These are phyloP conservation scores for Schizonepeta tenuifolia DNA, from an alignment of 257 asterid species.

Conservation along the genomic window DNA sequence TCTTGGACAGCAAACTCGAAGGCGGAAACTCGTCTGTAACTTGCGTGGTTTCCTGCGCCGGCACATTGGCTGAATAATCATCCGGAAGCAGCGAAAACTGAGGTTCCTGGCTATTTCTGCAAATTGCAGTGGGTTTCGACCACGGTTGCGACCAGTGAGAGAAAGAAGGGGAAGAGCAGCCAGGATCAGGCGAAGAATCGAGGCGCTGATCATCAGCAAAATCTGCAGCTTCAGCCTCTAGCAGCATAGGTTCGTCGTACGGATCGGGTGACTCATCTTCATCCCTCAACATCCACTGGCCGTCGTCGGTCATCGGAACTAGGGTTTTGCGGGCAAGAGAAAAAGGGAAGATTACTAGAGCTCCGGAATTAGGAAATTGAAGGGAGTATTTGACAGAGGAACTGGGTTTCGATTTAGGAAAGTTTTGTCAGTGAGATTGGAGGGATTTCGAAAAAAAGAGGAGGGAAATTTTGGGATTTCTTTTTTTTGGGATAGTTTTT, in stretches of 20 bases:
- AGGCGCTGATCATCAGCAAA: slow-evolving; percentile 10
- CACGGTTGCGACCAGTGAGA: slow-evolving; percentile 41
- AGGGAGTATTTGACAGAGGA: slow-evolving; percentile 10
- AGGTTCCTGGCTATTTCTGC: slow-evolving; percentile 4
- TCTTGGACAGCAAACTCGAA: slow-evolving; percentile 1
- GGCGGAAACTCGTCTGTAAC: slow-evolving; percentile 12
- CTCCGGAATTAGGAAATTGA: slow-evolving; percentile 38
- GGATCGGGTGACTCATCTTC: slow-evolving; percentile 23
- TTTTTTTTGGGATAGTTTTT: slow-evolving; percentile 4
- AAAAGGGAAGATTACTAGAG: slow-evolving; percentile 13
- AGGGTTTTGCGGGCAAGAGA: slow-evolving; percentile 27
- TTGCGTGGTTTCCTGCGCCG: slow-evolving; percentile 17
- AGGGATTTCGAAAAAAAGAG: slow-evolving; percentile 35
- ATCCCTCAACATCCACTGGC: slow-evolving; percentile 29
- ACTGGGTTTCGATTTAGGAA: neutral
- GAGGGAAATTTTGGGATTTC: slow-evolving; percentile 27
- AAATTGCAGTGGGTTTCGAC: slow-evolving; percentile 22
- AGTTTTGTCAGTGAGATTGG: neutral
- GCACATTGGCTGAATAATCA: slow-evolving; percentile 21
- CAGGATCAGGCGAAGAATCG: slow-evolving; percentile 16
- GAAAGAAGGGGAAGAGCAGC: slow-evolving; percentile 6
- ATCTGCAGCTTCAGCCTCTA: slow-evolving; percentile 35
- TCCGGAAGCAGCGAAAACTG: slow-evolving; percentile 16
- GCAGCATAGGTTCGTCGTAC: slow-evolving; percentile 32
- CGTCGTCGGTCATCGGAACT: slow-evolving; percentile 10